A percentile compares a stretch with the other conserved stretches of the same genome.
phyloP scores from a whole-genome alignment of 2,329 filamentous ascomycete genomes.

The Akanthomyces muscarius region DNA sequence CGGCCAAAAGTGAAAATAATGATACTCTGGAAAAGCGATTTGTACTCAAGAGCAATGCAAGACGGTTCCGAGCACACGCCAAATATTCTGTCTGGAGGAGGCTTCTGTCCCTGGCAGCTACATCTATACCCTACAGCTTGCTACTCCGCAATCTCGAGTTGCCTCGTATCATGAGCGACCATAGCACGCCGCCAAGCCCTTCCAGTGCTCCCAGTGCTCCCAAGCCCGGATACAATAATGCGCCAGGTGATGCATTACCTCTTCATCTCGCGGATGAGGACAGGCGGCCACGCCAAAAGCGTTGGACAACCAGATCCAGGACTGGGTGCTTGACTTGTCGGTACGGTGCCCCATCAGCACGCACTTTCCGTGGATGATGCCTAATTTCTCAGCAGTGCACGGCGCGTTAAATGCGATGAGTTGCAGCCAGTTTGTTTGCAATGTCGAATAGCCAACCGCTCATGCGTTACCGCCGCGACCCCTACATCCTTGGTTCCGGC shows the following conservation, averaged over 20 bases:
- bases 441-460: not conserved
- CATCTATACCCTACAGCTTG: no score
- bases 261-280: not conserved
- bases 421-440: not conserved
- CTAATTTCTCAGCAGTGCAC: not conserved
- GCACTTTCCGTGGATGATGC: not conserved
- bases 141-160: no score
- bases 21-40: not conserved
- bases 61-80: not conserved
- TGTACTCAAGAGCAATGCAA: not conserved
- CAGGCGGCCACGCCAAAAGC: not conserved
- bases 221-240: not conserved
- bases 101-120: no score
- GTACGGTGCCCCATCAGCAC: not conserved
- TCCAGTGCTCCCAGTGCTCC: not conserved
- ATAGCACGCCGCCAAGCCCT: no score
- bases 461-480: not conserved
- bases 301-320: not conserved
- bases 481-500: not conserved
- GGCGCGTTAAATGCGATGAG: not conserved
- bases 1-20: no score
- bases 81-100: no score
- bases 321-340: not conserved
- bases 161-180: no score
- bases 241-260: not conserved